Evolutionary conservation across 345 rosid genomes (phyloP), one percentile per base, ranked within the genome.

Genomic region (Gynandropsis gynandra): DNA sequence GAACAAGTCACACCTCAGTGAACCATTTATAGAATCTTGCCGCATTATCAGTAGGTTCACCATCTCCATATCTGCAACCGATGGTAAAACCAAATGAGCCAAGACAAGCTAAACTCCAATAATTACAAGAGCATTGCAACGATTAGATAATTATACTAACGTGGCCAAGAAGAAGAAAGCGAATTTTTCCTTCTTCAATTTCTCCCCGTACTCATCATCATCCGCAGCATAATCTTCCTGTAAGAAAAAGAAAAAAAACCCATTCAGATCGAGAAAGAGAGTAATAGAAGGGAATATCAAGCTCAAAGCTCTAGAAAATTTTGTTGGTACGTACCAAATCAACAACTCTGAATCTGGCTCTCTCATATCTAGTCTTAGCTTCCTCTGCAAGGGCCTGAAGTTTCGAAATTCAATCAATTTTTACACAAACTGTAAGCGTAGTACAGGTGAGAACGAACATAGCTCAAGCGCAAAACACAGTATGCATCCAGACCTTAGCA

Each of bases 21-120:
- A 93, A 83, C 99, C 99, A 93, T 76, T 93, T 93, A 64, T 80
- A 85, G 76, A 93, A 93, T 77, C 95, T 85, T 3, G 99, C 99
- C 1, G 99, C 99, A 64, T 93, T 93, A 24, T 93, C 99, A 0
- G 99, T 93, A 10, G 99, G 99, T 65, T 93, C 99, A 40, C 99
- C 99, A 57, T 93, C 99, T 72, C 99, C 99, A 46, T 93, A 93
- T 59, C 99, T 93, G 57, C 59, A 67, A 6, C 17, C 42, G 59
- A 1, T 44, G 16, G 14, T 19, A 35, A 63, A 53, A 43, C 27
- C 40, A 13, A 59, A 58, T 57, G 29, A 65, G 37, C 8, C 40
- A 51, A 48, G 50, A 41, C 10, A 9, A 10, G 10, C 2, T 15
- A 59, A 15, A 12, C 1, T 2, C 5, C 11, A 36, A 21, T 7